A percentile compares a stretch with the other conserved stretches of the same genome.
phyloP scores from a whole-genome alignment of 2,329 filamentous ascomycete species.

The Zymoseptoria pseudotritici region DNA sequence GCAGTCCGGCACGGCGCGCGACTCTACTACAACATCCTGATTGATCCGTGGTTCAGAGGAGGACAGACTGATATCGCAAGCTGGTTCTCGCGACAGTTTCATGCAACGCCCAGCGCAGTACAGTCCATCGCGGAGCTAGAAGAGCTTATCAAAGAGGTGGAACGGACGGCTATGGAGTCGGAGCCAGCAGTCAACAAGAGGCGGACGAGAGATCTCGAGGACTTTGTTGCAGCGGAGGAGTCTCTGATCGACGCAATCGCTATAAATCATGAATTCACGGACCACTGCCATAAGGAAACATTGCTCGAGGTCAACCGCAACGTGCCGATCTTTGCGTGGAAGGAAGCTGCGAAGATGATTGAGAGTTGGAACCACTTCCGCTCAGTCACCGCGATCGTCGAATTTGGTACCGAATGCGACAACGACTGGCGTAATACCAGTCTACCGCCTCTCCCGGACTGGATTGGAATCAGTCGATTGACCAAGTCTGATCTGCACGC shows the following conservation, averaged over 20 bases:
- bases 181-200: slow-evolving; percentile 8
- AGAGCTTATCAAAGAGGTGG: slow-evolving; percentile 43
- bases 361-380: slow-evolving; percentile 54
- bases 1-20: slow-evolving; percentile 38
- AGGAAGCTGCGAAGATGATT: slow-evolving; percentile 50
- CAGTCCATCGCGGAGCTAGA: slow-evolving; percentile 51
- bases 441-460: slow-evolving; percentile 46
- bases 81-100: slow-evolving; percentile 61
- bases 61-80: slow-evolving; percentile 55
- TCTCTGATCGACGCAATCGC: slow-evolving; percentile 51
- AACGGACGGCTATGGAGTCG: slow-evolving; percentile 34
- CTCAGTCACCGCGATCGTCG: slow-evolving; percentile 44
- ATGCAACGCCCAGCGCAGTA: slow-evolving; percentile 48
- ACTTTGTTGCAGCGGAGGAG: slow-evolving; percentile 6
- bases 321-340: slow-evolving; percentile 54
- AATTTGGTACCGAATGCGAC: slow-evolving; percentile 32
- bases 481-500: slow-evolving; percentile 51
- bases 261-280: slow-evolving; percentile 60
- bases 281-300: slow-evolving; percentile 59
- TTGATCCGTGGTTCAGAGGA: slow-evolving; percentile 60
- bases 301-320: slow-evolving; percentile 46
- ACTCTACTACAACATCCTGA: slow-evolving; percentile 55
- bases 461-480: slow-evolving; percentile 55
- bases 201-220: neutral
- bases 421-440: slow-evolving; percentile 42